Base-by-base conservation (phyloP, 768 basidiomycete species). In the Leccinum ochraceum region DNA sequence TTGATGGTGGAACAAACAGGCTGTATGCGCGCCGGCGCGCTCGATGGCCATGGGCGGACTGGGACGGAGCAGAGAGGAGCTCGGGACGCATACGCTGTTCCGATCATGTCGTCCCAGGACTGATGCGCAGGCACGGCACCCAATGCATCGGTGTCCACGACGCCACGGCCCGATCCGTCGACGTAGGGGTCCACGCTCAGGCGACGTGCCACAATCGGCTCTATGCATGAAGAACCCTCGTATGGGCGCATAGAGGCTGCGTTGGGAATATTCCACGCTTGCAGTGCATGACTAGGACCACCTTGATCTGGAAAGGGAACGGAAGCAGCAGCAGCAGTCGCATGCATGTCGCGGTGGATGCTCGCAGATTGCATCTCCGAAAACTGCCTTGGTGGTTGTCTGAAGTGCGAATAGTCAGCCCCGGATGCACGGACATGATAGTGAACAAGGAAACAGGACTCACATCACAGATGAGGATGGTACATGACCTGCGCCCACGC, bases 71-170 rank as follows among this genome's bases (percentile, higher is more conserved):
- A 8, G 28, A n/a, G 10, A 37, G 24, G 42, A 1, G 28, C 17
- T 30, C 32, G 62, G 11, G 52, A 37, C 11, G 36, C 6, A 49
- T 56, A 53, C 1, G 14, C 37, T 4, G 46, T 32, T 11, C 34
- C 37, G 16, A 55, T 42, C 44, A 39, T 52, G 11, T 58, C 56
- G 6, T 61, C 65, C 66, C 66, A 65, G 6, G 55, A 42, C 52
- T 44, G 63, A 49, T 56, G 30, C 7, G n/a, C 13, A 28, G 49
- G 36, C 8, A 24, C 5, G 30, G 54, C 53, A 20, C 16, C 28
- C 39, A 52, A 2, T 7, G 26, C 11, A 30, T 48, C 34, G 9
- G 34, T 44, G n/a, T 50, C 52, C 28, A 9, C 7, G 22, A 36
- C 3, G 17, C 34, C 53, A 11, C 8, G 36, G 17, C 16, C 10